These are phyloP conservation scores for Oryza glumipatula DNA, from an alignment of 176 grass and related monocot genomes.

Conservation along the genomic window DNA sequence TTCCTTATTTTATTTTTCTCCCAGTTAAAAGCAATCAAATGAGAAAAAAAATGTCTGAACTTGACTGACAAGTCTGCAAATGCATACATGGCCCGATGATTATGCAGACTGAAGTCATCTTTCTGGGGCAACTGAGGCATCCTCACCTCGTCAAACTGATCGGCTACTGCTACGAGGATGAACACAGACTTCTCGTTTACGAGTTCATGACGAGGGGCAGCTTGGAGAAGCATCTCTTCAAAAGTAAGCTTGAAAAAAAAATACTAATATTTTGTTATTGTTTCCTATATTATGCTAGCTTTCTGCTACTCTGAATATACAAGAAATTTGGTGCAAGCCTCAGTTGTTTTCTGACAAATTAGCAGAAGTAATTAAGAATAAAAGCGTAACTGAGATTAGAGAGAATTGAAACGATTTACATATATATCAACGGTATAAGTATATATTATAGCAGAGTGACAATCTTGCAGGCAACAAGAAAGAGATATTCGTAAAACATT, in stretches of 20 bases:
- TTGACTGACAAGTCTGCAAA: neutral
- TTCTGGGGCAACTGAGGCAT: slow-evolving; percentile 66
- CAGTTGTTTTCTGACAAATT: neutral
- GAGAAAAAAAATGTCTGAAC: neutral
- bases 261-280: neutral
- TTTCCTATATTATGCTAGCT: neutral
- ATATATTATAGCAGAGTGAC: neutral
- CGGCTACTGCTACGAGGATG: slow-evolving; percentile 76
- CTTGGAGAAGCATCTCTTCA: slow-evolving; percentile 84
- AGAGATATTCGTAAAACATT: slow-evolving; percentile 42
- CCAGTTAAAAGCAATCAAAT: neutral
- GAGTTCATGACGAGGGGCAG: slow-evolving; percentile 77
- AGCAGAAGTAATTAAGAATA: neutral
- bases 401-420: neutral
- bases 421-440: neutral
- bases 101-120: slow-evolving; percentile 57
- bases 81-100: neutral
- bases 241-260: slow-evolving; percentile 53
- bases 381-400: neutral
- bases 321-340: neutral
- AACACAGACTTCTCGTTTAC: slow-evolving; percentile 72
- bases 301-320: neutral
- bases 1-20: neutral
- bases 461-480: slow-evolving; percentile 43
- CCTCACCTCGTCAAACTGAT: slow-evolving; percentile 79